Base-by-base conservation (phyloP, 306 rosid species). In the Senna siamea region DNA sequence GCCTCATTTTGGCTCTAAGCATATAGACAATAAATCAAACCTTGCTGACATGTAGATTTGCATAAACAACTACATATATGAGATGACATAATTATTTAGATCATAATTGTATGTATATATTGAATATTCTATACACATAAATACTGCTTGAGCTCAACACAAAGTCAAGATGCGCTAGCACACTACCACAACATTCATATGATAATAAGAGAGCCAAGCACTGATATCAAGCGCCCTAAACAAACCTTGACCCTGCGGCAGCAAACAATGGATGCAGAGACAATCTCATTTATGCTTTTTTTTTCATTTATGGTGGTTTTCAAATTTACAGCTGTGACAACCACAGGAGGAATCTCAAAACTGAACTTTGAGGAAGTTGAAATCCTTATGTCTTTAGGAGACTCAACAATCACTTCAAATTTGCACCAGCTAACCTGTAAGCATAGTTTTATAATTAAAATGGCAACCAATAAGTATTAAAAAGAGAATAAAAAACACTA, bases 381-480 rank as follows among this genome's bases (percentile, higher is more conserved):
- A 78, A 72, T 69, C 61, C 64, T 75, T 57, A 92, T 87, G 70
- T 83, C 87, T 86, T 94, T 92, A 22, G 99, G 88, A 77, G 86
- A 83, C 76, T 86, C 90, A 73, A 90, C 86, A 35, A 62, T 78
- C 80, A 92, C 96, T 83, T 92, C 98, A 83, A 90, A 94, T 83
- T 94, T 90, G 92, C 97, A 94, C 96, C 99, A 94, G 88, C 98
- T 92, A 72, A 94, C 96, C 99, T 94, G 88, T 51, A 46, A 76
- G 67, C 43, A 76, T 68, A 82, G 76, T 76, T 58, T 77, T 53
- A 73, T 40, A 40, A 50, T 70, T 68, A 69, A 78, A 66, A 74
- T 18, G 40, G 70, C 30, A 37, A 50, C 59, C 13, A 18, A 18
- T 6, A 51, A 9, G 56, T 43, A 58, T 52, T 22, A 15, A 17